Percentiles rank a stretch among this genome's conserved stretches.
Evolutionary conservation across 352 stramenopile species (phyloP).

Genomic region (Globisporangium perplexum): DNA sequence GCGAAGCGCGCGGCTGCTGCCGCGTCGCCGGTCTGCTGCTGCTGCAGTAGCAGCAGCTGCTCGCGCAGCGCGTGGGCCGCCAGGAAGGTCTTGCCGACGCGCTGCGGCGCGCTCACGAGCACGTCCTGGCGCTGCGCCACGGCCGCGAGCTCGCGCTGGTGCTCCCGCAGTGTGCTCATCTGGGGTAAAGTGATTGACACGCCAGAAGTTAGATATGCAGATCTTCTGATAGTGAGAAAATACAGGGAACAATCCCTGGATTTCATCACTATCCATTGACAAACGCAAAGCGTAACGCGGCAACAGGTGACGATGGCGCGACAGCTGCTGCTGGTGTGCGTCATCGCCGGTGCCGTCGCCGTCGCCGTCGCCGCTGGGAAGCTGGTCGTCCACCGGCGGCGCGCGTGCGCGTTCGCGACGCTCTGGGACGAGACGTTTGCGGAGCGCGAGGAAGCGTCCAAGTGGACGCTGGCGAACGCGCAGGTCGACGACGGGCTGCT

Average conservation of each 20-base stretch:
- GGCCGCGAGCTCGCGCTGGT: slow-evolving; percentile 69
- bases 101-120: slow-evolving; percentile 44
- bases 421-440: slow-evolving; percentile 25
- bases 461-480: slow-evolving; percentile 11
- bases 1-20: not conserved
- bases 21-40: not conserved
- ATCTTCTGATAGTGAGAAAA: not conserved
- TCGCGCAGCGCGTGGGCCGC: slow-evolving; percentile 49
- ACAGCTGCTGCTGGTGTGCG: not conserved
- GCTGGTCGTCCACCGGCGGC: slow-evolving; percentile 23
- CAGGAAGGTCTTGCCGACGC: slow-evolving; percentile 72
- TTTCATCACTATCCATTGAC: not conserved
- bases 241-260: not conserved
- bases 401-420: slow-evolving; percentile 22
- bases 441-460: slow-evolving; percentile 14
- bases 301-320: no score
- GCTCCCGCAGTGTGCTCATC: slow-evolving; percentile 32
- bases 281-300: no score
- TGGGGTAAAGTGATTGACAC: not conserved
- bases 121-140: slow-evolving; percentile 57
- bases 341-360: not conserved
- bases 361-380: not conserved
- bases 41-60: slow-evolving; percentile 9
- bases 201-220: no score
- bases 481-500: slow-evolving; percentile 8